Evolutionary conservation across 2,329 filamentous ascomycete species (phyloP).

Genomic region (Pseudocercospora musae): DNA sequence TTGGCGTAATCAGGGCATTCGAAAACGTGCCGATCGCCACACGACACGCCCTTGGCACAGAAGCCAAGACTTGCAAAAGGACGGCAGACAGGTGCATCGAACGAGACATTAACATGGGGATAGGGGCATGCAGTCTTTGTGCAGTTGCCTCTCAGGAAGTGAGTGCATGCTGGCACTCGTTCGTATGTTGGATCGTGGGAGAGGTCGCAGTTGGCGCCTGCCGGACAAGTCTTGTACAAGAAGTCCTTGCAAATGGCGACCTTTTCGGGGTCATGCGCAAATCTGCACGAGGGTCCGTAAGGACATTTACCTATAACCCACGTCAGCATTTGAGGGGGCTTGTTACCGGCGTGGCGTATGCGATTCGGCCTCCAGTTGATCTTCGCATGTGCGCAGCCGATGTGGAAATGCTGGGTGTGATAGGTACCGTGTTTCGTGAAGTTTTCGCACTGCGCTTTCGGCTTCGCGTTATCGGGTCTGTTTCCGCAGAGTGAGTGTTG

Average conservation of each 20-base stretch:
- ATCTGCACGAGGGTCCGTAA: constrained; percentile 76
- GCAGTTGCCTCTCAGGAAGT: constrained; percentile 87
- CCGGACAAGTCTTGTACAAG: constrained; percentile 72
- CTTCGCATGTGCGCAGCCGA: constrained; percentile 10
- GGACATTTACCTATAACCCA: constrained; percentile 69
- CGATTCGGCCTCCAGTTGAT: constrained; percentile 4
- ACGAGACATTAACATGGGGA: constrained; percentile 74
- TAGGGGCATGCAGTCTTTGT: constrained; percentile 83
- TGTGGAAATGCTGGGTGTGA: constrained; percentile 7
- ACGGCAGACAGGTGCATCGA: constrained; percentile 75
- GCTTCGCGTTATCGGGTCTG: constrained; percentile 17
- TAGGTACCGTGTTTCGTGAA: constrained; percentile 36
- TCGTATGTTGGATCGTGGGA: constrained; percentile 82
- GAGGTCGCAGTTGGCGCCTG: constrained; percentile 79
- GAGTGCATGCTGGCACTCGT: constrained; percentile 81
- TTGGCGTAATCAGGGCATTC: constrained; percentile 97
- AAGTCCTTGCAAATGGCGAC: constrained; percentile 89
- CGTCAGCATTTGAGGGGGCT: constrained; percentile 23
- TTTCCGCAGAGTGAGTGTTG: neutral
- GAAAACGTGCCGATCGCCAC: constrained; percentile 73
- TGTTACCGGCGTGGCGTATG: constrained; percentile 24
- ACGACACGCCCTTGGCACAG: constrained; percentile 76
- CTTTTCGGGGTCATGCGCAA: constrained; percentile 78
- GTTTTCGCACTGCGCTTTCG: constrained; percentile 31
- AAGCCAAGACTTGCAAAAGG: constrained; percentile 83